Evolutionary conservation across 805 yeast genomes (phyloP).

Genomic region (Pichia nanzhaoensis): DNA sequence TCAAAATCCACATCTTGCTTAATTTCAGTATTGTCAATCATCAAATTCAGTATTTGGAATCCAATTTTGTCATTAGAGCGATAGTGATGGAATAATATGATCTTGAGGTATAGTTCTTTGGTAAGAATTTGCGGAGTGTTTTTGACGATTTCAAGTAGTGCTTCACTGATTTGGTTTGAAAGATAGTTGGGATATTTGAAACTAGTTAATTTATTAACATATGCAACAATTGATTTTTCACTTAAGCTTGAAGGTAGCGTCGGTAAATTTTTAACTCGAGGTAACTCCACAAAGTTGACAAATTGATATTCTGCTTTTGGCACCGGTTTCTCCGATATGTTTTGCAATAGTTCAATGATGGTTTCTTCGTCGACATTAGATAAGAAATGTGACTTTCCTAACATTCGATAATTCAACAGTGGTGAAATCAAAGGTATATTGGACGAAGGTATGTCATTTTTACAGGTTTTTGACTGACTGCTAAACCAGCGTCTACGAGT

Average conservation of each 20-base stretch:
- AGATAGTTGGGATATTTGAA: conserved; percentile 15
- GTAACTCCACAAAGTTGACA: conserved; percentile 18
- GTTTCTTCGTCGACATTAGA: conserved; percentile 15
- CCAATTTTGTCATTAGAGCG: conserved; percentile 14
- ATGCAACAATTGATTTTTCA: conserved; percentile 14
- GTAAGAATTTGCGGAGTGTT: conserved; percentile 14
- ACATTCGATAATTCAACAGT: conserved; percentile 5
- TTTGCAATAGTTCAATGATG: conserved; percentile 20
- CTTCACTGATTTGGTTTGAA: conserved; percentile 12
- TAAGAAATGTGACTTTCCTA: conserved; percentile 8
- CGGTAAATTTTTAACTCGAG: conserved; percentile 17
- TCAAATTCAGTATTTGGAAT: conserved; percentile 17
- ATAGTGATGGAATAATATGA: conserved; percentile 19
- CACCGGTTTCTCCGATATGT: conserved; percentile 19
- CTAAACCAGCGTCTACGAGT: background rate
- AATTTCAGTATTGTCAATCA: conserved; percentile 18
- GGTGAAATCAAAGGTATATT: conserved; percentile 10
- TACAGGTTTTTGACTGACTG: background rate
- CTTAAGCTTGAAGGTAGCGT: conserved; percentile 10
- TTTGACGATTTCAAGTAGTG: conserved; percentile 13
- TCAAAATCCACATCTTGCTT: conserved; percentile 25
- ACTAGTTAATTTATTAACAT: conserved; percentile 16
- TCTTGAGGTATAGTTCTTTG: conserved; percentile 17
- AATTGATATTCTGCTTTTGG: conserved; percentile 17
- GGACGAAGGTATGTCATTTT: background rate